Percentiles rank a stretch among this genome's conserved stretches.
phyloP scores from a whole-genome alignment of 192 early-diverging fungal species.

The Gonapodya sp. region DNA sequence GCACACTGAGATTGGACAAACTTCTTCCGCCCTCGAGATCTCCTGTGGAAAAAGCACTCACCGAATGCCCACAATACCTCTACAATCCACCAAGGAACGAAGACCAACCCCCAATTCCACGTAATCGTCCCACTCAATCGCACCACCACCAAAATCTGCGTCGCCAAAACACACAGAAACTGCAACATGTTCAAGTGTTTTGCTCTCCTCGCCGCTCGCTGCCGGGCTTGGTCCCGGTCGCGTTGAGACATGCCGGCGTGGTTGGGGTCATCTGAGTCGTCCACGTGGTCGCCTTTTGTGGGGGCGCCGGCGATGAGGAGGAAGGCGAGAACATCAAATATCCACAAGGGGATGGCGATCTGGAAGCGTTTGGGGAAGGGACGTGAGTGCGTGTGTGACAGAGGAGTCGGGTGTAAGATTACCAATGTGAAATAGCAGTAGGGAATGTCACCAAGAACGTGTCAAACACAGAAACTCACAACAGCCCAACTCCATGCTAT shows the following conservation, averaged over 20 bases:
- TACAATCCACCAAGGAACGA: not conserved
- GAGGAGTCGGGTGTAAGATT: too few species aligned
- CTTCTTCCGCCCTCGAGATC: not conserved
- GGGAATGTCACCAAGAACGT: not conserved
- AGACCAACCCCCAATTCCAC: not conserved
- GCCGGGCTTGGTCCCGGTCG: not conserved
- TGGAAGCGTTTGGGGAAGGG: not conserved
- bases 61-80: not conserved
- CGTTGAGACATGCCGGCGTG: not conserved
- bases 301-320: constrained; percentile 5
- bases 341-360: not conserved
- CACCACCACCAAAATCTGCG: not conserved
- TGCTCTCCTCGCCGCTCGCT: not conserved
- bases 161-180: not conserved
- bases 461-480: not conserved
- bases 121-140: not conserved
- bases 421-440: too few species aligned
- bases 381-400: not conserved
- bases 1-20: not conserved
- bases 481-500: not conserved
- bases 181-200: not conserved
- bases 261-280: not conserved
- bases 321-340: not conserved
- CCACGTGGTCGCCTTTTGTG: not conserved
- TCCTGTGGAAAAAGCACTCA: not conserved